Base-by-base conservation (phyloP, 345 rosid species). In the Eucalyptus curtisii region DNA sequence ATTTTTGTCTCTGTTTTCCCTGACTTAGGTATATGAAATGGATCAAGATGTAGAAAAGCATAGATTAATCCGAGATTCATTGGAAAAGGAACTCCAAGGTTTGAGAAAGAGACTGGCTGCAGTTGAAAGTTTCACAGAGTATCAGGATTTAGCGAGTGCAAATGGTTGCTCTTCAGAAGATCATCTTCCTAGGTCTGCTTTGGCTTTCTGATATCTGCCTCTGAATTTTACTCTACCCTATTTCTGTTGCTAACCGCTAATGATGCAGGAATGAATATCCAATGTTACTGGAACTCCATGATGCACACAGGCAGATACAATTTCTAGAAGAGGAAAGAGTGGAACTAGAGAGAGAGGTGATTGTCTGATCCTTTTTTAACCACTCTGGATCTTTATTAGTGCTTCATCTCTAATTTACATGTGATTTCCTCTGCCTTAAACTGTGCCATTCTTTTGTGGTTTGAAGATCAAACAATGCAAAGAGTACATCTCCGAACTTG, bases 31-130 rank as follows among this genome's bases (percentile, higher is more conserved):
- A 86, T 90, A 90, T 93, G 99, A 96, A 93, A 94, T 96, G 99
- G 96, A 95, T 90, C 96, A 93, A 82, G 97, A 97, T 91, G 96
- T 97, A 87, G 96, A 94, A 91, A 93, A 95, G 91, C 96, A 96
- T 91, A 93, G 92, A 61, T 86, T 93, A 82, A 93, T 94, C 52
- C 94, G 96, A 92, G 95, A 94, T 86, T 95, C 95, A 44, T 91
- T 95, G 91, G 98, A 97, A 92, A 88, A 93, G 91, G 97, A 97
- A 92, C 96, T 96, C 88, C 95, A 92, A 89, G 91, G 92, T 91
- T 90, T 97, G 89, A 92, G 95, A 89, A 92, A 92, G 88, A 95
- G 98, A 92, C 90, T 96, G 89, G 92, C 92, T 53, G 91, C 92
- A 88, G 93, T 96, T 86, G 98, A 95, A 93, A 95, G 90, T 92